phyloP scores from a whole-genome alignment of 1,139 yeast species.

The Saccharomycopsis crataegensis region DNA sequence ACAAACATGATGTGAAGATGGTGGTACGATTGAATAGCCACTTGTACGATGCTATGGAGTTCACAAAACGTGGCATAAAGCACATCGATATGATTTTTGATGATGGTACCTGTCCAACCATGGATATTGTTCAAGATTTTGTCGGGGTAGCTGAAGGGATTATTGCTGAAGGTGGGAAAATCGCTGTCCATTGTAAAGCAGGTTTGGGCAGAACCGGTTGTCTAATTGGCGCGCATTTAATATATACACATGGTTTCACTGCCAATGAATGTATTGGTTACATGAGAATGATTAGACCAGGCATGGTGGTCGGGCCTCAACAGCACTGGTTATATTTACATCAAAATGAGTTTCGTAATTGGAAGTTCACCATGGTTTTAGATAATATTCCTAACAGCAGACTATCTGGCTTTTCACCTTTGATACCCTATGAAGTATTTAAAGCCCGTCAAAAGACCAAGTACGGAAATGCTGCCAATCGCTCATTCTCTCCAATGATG shows the following conservation, averaged over 20 bases:
- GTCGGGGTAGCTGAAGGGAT: conserved; percentile 92
- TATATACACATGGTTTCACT: conserved; percentile 93
- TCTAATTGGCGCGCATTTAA: conserved; percentile 91
- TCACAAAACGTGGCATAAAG: conserved; percentile 73
- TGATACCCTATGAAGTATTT: conserved; percentile 52
- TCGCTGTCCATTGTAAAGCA: conserved; percentile 98
- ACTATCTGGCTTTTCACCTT: conserved; percentile 71
- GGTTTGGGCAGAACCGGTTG: conserved; percentile 98
- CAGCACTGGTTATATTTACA: conserved; percentile 97
- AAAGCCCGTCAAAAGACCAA: conserved; percentile 27
- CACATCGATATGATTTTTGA: conserved; percentile 95
- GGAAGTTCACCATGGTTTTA: conserved; percentile 90
- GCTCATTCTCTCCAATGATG: conserved; percentile 4
- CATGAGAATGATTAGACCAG: conserved; percentile 94
- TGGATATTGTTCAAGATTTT: conserved; percentile 86
- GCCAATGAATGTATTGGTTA: conserved; percentile 95
- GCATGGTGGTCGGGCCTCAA: conserved; percentile 99
- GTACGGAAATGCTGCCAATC: neutral
- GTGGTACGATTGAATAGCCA: conserved; percentile 91
- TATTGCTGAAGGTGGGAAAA: conserved; percentile 76
- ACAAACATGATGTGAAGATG: conserved; percentile 65
- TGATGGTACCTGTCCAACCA: conserved; percentile 95
- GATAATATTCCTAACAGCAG: conserved; percentile 61
- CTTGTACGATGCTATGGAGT: conserved; percentile 75
- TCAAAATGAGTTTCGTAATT: conserved; percentile 90